Evolutionary conservation across 2,329 filamentous ascomycete genomes (phyloP).

Genomic region (Amauroascus verrucosus): DNA sequence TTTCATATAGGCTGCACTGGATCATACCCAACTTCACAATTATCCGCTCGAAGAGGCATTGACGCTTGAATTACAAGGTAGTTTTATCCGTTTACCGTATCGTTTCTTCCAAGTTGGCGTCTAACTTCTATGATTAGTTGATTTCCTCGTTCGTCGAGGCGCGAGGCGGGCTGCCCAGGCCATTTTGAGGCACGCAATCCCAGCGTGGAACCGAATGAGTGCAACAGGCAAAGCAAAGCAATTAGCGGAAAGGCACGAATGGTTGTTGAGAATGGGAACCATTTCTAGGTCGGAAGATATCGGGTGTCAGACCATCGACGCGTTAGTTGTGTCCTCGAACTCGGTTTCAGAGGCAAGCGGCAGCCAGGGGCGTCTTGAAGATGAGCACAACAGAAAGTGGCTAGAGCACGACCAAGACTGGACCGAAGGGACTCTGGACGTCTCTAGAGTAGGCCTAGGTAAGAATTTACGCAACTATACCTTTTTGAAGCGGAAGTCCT

Average conservation of each 20-base stretch:
- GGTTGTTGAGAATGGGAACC: slow-evolving; percentile 47
- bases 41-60: slow-evolving; percentile 52
- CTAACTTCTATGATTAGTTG: slow-evolving; percentile 39
- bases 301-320: slow-evolving; percentile 47
- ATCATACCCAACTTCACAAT: slow-evolving; percentile 49
- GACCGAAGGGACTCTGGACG: slow-evolving; percentile 32
- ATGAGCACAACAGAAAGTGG: slow-evolving; percentile 34
- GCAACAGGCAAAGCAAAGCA: slow-evolving; percentile 51
- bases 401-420: slow-evolving; percentile 34
- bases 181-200: slow-evolving; percentile 48
- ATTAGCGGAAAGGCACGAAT: slow-evolving; percentile 49
- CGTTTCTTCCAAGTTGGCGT: not conserved
- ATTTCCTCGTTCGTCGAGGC: slow-evolving; percentile 48
- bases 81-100: not conserved
- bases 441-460: slow-evolving; percentile 34
- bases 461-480: slow-evolving; percentile 13
- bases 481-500: slow-evolving; percentile 12
- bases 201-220: slow-evolving; percentile 49
- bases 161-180: slow-evolving; percentile 49
- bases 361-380: slow-evolving; percentile 27
- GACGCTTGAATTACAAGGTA: slow-evolving; percentile 50
- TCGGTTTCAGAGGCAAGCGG: slow-evolving; percentile 23
- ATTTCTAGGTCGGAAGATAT: slow-evolving; percentile 44
- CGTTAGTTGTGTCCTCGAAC: slow-evolving; percentile 32
- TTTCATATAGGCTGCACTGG: slow-evolving; percentile 46